These are phyloP conservation scores for Nicotiana noctiflora DNA, from an alignment of 257 asterid species.

Conservation along the genomic window DNA sequence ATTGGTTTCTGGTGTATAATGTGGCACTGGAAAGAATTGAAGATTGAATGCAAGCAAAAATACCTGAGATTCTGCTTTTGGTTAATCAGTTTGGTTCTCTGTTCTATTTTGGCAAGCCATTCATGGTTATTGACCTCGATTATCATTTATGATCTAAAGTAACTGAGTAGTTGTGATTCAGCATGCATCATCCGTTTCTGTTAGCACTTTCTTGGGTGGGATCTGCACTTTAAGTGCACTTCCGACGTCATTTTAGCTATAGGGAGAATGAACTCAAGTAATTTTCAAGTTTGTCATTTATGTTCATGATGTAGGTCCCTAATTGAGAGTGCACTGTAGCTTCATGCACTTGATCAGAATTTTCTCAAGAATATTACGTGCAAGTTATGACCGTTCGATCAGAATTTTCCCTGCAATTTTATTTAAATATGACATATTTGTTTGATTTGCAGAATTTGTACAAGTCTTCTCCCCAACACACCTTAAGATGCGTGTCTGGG, in stretches of 20 bases:
- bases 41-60: background rate
- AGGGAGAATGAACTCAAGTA: background rate
- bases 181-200: background rate
- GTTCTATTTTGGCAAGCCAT: background rate
- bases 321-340: too few species aligned
- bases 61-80: background rate
- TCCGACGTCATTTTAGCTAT: too few species aligned
- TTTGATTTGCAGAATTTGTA: conserved; percentile 66
- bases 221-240: background rate
- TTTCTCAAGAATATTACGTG: too few species aligned
- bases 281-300: too few species aligned
- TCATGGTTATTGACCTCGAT: background rate
- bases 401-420: background rate
- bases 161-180: background rate
- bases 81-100: background rate
- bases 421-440: background rate
- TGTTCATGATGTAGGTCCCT: too few species aligned
- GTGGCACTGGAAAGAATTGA: background rate
- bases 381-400: background rate
- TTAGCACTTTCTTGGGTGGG: background rate
- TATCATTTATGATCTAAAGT: background rate
- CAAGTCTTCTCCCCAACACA: conserved; percentile 73
- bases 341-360: too few species aligned
- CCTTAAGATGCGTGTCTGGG: conserved; percentile 99
- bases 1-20: background rate